Evolutionary conservation across 352 stramenopile genomes (phyloP), one percentile per base, ranked within the genome.

Genomic region (Phytopythium montanum): DNA sequence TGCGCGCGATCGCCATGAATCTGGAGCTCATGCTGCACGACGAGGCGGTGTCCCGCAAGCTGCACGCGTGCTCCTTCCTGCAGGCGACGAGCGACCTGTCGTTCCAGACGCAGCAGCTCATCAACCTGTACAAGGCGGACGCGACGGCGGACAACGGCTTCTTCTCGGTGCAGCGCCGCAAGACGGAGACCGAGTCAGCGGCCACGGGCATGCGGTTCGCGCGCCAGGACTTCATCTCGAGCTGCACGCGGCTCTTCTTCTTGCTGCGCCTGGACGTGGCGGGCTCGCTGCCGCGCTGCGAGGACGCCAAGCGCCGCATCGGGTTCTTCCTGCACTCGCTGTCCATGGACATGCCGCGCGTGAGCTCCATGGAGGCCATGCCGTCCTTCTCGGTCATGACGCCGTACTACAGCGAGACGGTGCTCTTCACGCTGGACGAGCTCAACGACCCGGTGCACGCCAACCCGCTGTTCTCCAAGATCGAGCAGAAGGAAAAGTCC

Each of bases 331-430:
- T 96, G 16, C 82, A 96, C 58, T 93, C 87, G 26, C 61, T 96
- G 25, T 64, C 68, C 12, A 96, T 96, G 87, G 71, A 91, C 7
- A 96, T 96, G 72, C 85, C 87, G 3, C 69, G 76, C 38, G 77
- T 96, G 1, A 57, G 64, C 34, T 88, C 83, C 5, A 70, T 96
- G 41, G 79, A 92, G 56, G 79, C 84, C 0, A 94, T 95, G 84
- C 85, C 82, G 10, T 96, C 87, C 6, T 96, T 96, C 59, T 94
- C 83, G 0, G 87, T 96, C 5, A 89, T 96, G 72, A 96, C 87
- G 13, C 87, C 87, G 29, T 96, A 94, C 62, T 96, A 96, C 66
- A 91, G 75, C 19, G 87, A 96, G 57, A 92, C 85, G 1, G 87
- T 96, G 16, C 56, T 96, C 26, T 96, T 93, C 45, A 92, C 83